A percentile compares a stretch with the other conserved stretches of the same genome.
Evolutionary conservation across 169 alveolate species (phyloP).

Genomic region (Eimeria nieschulzi): DNA sequence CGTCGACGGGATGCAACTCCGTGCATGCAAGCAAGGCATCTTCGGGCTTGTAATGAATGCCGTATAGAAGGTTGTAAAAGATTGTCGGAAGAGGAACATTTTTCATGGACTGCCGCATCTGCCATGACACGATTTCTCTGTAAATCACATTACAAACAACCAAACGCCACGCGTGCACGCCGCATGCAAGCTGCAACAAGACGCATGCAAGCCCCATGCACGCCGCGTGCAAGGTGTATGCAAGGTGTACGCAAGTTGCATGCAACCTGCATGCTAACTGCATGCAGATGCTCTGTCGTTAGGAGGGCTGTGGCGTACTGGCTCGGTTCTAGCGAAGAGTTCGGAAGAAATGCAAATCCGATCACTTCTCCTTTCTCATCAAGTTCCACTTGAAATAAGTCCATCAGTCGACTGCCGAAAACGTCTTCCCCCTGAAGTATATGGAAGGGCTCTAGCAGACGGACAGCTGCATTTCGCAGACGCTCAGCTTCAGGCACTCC

Average conservation of each 20-base stretch:
- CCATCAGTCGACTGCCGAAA: constrained; percentile 48
- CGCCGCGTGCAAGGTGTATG: background rate
- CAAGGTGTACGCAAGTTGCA: too few relatives aligned
- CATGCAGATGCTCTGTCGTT: too few relatives aligned
- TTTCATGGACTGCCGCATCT: constrained; percentile 37
- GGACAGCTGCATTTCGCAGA: constrained; percentile 46
- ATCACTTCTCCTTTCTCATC: constrained; percentile 38
- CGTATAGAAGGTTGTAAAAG: constrained; percentile 62
- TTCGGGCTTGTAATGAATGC: constrained; percentile 48
- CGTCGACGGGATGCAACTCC: constrained; percentile 69
- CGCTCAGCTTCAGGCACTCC: constrained; percentile 32
- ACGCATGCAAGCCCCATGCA: background rate
- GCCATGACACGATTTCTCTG: constrained; percentile 58
- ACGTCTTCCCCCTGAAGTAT: constrained; percentile 10
- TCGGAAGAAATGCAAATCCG: constrained; percentile 42
- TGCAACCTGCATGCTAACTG: too few relatives aligned
- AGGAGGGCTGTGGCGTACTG: constrained; percentile 10
- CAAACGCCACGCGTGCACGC: background rate
- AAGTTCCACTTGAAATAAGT: constrained; percentile 51
- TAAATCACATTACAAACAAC: background rate
- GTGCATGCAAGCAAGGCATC: constrained; percentile 16
- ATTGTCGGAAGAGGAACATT: constrained; percentile 64
- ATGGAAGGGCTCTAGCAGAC: constrained; percentile 39
- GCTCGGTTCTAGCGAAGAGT: constrained; percentile 49
- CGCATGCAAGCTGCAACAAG: background rate